Evolutionary conservation across 352 stramenopile genomes (phyloP), one percentile per base, ranked within the genome.

Genomic region (Lagenidium giganteum): DNA sequence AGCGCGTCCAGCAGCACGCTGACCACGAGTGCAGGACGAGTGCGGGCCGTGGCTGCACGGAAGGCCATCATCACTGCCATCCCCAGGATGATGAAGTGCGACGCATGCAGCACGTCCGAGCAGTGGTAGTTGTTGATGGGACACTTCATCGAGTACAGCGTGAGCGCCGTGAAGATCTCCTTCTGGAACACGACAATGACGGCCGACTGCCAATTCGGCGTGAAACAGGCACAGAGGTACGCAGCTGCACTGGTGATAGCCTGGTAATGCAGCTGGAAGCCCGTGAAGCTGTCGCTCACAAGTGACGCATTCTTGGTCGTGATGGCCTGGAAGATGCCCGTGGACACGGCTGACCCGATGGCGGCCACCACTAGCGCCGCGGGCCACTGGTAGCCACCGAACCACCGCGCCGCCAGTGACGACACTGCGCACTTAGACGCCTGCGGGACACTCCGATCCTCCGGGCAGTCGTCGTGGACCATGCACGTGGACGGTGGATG

Each of bases 91-190:
- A 78, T 24, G n/a, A 77, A 31, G 2, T 67, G 51, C 4, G 50
- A 22, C 4, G 74, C 61, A 27, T 68, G 43, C 8, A 81, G 28
- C 5, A 40, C 22, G 30, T 62, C 50, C 24, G 49, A 49, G 39
- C 74, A 87, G 33, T 42, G 63, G 25, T 80, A 60, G 25, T 78
- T 24, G 38, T 83, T 84, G 27, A 76, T 78, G 12, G 65, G 60
- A 40, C 74, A 87, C n/a, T 64, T 57, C 11, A 57, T 81, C 18
- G 68, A 81, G 51, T 80, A 62, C 42, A 87, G 47, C 14, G 70
- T 81, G 18, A 83, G 47, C 21, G 67, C 44, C 17, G 62, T 72
- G 35, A 83, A 83, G 9, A 75, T 60, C 16, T 53, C 42, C 29
- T 75, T 70, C 43, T 79, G 53, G 16, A 67, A 17, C 28, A 71